These are phyloP conservation scores for Cajanus cajan DNA, from an alignment of 306 rosid species.

Conservation along the genomic window DNA sequence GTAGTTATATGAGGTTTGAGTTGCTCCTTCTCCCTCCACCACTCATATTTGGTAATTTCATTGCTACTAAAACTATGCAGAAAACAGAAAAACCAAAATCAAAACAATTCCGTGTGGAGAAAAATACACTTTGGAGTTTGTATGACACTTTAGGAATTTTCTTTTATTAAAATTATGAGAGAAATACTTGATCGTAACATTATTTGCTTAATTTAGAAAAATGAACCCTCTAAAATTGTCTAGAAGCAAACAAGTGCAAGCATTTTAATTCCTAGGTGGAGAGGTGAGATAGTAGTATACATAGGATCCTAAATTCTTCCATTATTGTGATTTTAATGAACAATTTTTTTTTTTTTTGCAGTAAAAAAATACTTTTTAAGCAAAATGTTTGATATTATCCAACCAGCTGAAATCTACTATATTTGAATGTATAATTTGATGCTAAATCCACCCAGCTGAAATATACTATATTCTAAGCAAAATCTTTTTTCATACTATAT, in stretches of 20 bases:
- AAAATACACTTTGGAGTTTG: background rate
- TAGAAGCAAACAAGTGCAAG: background rate
- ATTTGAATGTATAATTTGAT: too few species aligned
- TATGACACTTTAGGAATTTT: background rate
- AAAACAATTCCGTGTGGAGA: background rate
- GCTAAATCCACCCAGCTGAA: background rate
- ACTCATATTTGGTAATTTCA: conserved; percentile 9
- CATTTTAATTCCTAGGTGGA: too few species aligned
- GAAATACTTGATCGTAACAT: background rate
- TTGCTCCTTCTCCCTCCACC: conserved; percentile 26
- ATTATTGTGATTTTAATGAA: too few species aligned
- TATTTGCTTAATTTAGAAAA: background rate
- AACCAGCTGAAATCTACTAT: background rate
- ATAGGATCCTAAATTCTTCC: too few species aligned
- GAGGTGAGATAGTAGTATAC: too few species aligned
- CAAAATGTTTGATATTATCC: background rate
- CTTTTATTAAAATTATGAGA: background rate
- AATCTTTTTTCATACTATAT: too few species aligned
- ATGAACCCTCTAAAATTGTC: background rate
- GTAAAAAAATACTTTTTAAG: too few species aligned
- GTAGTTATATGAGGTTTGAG: conserved; percentile 26
- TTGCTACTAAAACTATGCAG: background rate
- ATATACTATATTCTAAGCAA: too few species aligned
- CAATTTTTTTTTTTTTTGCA: too few species aligned
- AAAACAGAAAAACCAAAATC: background rate